phyloP scores from a whole-genome alignment of 768 basidiomycete species.

The Leccinum ochraceum region DNA sequence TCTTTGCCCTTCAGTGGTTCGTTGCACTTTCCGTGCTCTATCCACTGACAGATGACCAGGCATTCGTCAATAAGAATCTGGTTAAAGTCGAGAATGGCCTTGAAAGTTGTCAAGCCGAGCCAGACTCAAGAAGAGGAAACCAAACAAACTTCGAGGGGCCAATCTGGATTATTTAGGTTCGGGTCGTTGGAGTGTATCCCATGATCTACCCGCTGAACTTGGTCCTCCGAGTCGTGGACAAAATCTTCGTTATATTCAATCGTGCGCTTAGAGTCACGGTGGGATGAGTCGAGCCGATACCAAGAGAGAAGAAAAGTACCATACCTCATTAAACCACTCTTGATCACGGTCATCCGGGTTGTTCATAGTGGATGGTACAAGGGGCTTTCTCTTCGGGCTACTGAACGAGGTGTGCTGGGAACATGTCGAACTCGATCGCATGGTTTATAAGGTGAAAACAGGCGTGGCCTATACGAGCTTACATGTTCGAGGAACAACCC shows the following conservation, averaged over 20 bases:
- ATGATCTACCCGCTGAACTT: constrained; percentile 3
- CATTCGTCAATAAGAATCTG: too few species aligned
- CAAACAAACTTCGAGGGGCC: constrained; percentile 1
- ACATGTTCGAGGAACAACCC: neutral
- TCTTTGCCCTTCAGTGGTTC: neutral
- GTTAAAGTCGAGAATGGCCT: too few species aligned
- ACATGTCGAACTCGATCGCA: neutral
- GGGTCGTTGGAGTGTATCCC: constrained; percentile 5
- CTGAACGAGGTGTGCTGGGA: neutral
- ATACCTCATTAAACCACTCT: constrained; percentile 2
- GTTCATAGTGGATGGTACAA: too few species aligned
- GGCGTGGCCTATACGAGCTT: constrained; percentile 4
- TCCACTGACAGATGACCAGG: constrained; percentile 9
- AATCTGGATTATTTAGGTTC: neutral
- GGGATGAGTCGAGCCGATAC: neutral
- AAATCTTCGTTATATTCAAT: neutral
- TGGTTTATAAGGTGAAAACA: constrained; percentile 7
- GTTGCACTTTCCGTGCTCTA: constrained; percentile 2
- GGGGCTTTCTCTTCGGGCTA: neutral
- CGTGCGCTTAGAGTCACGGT: constrained; percentile 2
- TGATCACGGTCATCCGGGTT: neutral
- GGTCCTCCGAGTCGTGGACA: constrained; percentile 3
- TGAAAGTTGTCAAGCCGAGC: too few species aligned
- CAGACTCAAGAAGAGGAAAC: too few species aligned
- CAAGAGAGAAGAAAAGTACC: neutral